These are phyloP conservation scores for Eimeria zaria DNA, from an alignment of 169 alveolate species.

Conservation along the genomic window DNA sequence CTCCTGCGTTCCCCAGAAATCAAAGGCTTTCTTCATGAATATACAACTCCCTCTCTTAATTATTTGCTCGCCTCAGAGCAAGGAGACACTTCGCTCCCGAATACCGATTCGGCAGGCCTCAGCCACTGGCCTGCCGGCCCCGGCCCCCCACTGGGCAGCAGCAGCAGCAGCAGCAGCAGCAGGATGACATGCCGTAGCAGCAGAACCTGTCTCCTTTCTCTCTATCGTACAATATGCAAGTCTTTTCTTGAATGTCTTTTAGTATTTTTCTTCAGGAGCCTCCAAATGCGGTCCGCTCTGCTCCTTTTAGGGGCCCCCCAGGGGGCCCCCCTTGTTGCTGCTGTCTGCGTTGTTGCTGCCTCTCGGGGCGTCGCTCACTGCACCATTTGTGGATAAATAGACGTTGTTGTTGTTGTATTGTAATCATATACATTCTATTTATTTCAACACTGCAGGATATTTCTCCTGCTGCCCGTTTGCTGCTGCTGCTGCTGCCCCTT, in stretches of 20 bases:
- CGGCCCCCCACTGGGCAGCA: slow-evolving; percentile 66
- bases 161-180: slow-evolving; percentile 59
- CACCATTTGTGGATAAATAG: neutral
- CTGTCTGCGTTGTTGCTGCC: slow-evolving; percentile 31
- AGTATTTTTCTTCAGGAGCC: neutral
- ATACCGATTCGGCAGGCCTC: slow-evolving; percentile 41
- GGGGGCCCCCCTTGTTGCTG: slow-evolving; percentile 47
- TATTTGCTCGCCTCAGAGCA: neutral
- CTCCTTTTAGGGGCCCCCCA: slow-evolving; percentile 33
- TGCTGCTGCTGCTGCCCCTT: neutral
- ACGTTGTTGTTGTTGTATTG: neutral
- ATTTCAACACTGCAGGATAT: neutral
- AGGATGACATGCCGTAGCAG: slow-evolving; percentile 5
- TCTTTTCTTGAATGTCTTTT: neutral
- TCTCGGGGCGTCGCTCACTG: slow-evolving; percentile 24
- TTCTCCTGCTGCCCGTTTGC: neutral
- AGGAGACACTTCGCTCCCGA: slow-evolving; percentile 40
- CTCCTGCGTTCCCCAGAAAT: neutral
- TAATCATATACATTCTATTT: neutral
- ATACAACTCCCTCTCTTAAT: slow-evolving; percentile 27
- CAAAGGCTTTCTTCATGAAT: neutral
- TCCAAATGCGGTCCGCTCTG: neutral
- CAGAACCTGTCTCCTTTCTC: slow-evolving; percentile 37
- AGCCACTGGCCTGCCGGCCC: slow-evolving; percentile 68
- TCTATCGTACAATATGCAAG: neutral